Base-by-base conservation (phyloP, 2,329 filamentous ascomycete genomes). In the Scorias spongiosa region DNA sequence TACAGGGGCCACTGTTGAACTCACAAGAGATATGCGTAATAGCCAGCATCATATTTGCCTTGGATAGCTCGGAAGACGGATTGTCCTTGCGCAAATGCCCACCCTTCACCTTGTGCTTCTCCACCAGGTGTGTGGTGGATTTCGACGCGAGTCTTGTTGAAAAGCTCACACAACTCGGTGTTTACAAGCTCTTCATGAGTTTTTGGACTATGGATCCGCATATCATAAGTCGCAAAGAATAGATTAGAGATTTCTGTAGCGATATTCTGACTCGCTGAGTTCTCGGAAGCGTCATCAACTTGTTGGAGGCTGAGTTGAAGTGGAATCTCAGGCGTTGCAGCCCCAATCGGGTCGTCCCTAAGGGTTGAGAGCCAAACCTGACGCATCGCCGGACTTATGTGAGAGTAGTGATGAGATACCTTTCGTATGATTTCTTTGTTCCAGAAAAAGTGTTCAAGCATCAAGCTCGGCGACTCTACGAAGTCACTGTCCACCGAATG, bases 401-500 rank as follows among this genome's bases (percentile, higher is more conserved):
- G 32, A 9, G 32, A 36, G 15, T 36, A 36, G 9, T 36, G 32
- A 36, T 36, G 32, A 9, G 32, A 36, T 36, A 36, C 5, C 11
- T 9, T 4, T 36, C 32, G 32, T 12, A 36, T 36, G 5, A 36
- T 36, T 15, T 36, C 12, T 15, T 36, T 36, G 9, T 36, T 9
- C 65, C 65, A 67, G 51, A 64, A 67, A 64, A 65, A 68, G 51
- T 68, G 67, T 50, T 68, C 65, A 26, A 68, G 51, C 65, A 68
- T 67, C 44, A 67, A 64, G n/a, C 54, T 59, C 7, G 65, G 65
- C 2, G 65, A 64, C 48, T 68, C 65, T 32, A 68, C 65, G 38
- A 67, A 68, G 52, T 68, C 65, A 1, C 63, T 66, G 45, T 59
- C 64, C 6, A 65, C 67, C 46, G 65, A 64, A 46, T 68, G 65